Evolutionary conservation across 306 rosid genomes (phyloP).

Genomic region (Ormosia emarginata): DNA sequence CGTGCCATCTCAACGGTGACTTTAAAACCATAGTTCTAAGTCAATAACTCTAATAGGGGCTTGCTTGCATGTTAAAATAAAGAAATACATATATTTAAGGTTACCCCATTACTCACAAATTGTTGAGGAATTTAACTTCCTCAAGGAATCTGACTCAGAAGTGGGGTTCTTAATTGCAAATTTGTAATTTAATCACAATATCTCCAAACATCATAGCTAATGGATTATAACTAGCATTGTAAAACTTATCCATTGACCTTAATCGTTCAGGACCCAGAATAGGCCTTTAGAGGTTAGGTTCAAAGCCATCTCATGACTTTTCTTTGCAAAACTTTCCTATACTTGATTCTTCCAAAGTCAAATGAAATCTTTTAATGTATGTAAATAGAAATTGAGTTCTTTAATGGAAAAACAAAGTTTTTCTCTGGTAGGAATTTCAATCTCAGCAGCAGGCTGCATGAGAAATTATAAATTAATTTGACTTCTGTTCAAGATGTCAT

Average conservation of each 20-base stretch:
- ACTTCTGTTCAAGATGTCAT: constrained; percentile 6
- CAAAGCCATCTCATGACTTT: constrained; percentile 26
- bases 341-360: constrained; percentile 17
- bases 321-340: background rate
- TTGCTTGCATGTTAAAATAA: background rate
- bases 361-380: background rate
- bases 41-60: background rate
- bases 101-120: no score
- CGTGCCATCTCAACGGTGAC: background rate
- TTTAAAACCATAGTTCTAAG: background rate
- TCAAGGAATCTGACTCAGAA: background rate
- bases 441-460: constrained; percentile 9
- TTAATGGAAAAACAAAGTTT: no score
- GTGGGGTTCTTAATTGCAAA: background rate
- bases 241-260: background rate
- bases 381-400: constrained; percentile 11
- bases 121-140: no score
- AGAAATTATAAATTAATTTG: background rate
- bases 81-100: background rate
- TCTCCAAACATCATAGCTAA: background rate
- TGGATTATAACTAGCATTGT: background rate
- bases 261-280: background rate
- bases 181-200: no score
- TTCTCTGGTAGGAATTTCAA: background rate
- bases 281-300: constrained; percentile 33